phyloP scores from a whole-genome alignment of 75 land plant species.

The Chamaecyparis obtusa region DNA sequence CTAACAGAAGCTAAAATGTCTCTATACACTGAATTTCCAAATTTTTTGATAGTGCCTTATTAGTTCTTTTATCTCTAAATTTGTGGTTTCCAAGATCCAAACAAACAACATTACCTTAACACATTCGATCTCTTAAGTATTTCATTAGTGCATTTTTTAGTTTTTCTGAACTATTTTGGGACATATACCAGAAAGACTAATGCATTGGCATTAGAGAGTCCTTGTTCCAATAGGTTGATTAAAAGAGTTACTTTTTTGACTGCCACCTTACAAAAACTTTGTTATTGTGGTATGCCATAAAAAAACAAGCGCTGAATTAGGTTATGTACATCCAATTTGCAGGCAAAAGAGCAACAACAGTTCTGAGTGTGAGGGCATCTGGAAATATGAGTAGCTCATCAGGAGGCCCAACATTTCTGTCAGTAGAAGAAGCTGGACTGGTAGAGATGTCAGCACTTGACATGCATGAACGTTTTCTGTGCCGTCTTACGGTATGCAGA shows the following conservation, averaged over 20 bases:
- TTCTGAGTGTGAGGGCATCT: background rate
- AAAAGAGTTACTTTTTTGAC: background rate
- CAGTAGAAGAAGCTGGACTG: constrained; percentile 78
- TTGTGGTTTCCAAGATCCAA: background rate
- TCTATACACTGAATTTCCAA: background rate
- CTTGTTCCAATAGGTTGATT: background rate
- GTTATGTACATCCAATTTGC: background rate
- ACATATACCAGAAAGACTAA: background rate
- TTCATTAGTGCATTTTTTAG: background rate
- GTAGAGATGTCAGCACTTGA: constrained; percentile 72
- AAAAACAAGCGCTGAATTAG: background rate
- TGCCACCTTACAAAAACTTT: background rate
- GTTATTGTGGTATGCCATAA: background rate
- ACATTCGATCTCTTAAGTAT: background rate
- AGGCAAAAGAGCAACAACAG: background rate
- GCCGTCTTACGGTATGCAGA: constrained; percentile 60
- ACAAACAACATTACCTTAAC: background rate
- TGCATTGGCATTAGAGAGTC: background rate
- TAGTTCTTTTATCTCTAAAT: background rate
- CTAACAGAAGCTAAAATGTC: background rate
- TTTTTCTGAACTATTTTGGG: background rate
- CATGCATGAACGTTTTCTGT: constrained; percentile 76
- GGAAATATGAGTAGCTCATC: background rate
- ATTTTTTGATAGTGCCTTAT: too few species aligned
- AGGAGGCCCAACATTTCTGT: constrained; percentile 34